These are phyloP conservation scores for Hymenoscyphus occultus DNA, from an alignment of 2,329 filamentous ascomycete species.

Conservation along the genomic window DNA sequence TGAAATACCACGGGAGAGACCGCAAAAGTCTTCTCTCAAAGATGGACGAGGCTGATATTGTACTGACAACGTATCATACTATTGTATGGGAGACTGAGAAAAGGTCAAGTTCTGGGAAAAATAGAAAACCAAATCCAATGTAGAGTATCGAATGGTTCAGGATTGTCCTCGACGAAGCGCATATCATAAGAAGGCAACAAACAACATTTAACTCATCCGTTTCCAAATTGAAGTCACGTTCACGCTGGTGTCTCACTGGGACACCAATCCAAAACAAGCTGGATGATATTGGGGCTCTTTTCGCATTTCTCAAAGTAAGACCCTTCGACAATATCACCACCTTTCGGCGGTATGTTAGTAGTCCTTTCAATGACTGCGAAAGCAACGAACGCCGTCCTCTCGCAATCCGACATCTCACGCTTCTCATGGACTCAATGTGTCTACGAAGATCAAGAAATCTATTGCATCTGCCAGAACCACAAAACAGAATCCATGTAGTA, in stretches of 20 bases:
- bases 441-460: slow-evolving; percentile 44
- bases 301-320: slow-evolving; percentile 26
- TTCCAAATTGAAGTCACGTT: slow-evolving; percentile 41
- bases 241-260: slow-evolving; percentile 37
- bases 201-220: slow-evolving; percentile 47
- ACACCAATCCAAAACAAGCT: slow-evolving; percentile 36
- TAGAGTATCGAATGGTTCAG: slow-evolving; percentile 42
- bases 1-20: slow-evolving; percentile 39
- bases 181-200: slow-evolving; percentile 47
- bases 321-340: slow-evolving; percentile 15
- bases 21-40: slow-evolving; percentile 29
- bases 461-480: slow-evolving; percentile 38
- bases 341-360: slow-evolving; percentile 27
- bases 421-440: slow-evolving; percentile 38
- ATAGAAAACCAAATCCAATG: slow-evolving; percentile 23
- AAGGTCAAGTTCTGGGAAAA: slow-evolving; percentile 14
- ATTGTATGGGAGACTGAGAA: slow-evolving; percentile 38
- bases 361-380: slow-evolving; percentile 29
- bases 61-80: slow-evolving; percentile 49
- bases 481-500: slow-evolving; percentile 31
- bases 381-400: slow-evolving; percentile 6
- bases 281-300: slow-evolving; percentile 34
- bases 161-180: slow-evolving; percentile 47
- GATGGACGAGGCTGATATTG: slow-evolving; percentile 40
- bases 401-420: slow-evolving; percentile 36